phyloP scores from a whole-genome alignment of 148 eudicot genomes.

The Rhododendron henanense region DNA sequence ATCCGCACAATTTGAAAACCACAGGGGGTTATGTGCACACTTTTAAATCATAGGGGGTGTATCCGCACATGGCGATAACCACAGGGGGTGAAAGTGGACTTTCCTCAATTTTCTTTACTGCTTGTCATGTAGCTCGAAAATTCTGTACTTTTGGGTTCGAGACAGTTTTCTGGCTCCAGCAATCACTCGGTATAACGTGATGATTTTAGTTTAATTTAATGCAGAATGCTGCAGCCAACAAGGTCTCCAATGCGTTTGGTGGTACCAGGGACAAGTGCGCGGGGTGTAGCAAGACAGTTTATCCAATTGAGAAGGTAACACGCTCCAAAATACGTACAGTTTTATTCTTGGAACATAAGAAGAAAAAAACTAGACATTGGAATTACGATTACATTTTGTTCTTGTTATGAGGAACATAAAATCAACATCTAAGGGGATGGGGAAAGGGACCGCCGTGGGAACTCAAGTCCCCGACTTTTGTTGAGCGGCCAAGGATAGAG shows the following conservation, averaged over 20 bases:
- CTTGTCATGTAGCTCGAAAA: not conserved
- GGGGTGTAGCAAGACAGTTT: slow-evolving; percentile 63
- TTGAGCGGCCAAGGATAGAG: not conserved
- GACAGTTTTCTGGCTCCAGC: not conserved
- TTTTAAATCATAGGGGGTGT: no score
- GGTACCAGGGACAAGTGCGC: slow-evolving; percentile 78
- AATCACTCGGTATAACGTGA: not conserved
- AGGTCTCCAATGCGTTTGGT: slow-evolving; percentile 52
- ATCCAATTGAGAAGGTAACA: slow-evolving; percentile 78
- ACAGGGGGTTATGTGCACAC: no score
- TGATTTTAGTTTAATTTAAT: not conserved
- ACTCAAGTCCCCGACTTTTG: not conserved
- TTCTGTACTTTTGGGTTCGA: not conserved
- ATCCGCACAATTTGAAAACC: no score
- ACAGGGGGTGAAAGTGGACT: no score
- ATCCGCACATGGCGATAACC: no score
- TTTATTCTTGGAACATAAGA: not conserved
- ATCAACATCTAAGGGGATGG: not conserved
- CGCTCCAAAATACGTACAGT: not conserved
- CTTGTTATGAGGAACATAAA: not conserved
- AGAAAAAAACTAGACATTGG: not conserved
- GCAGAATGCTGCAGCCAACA: slow-evolving; percentile 51
- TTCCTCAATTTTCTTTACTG: not conserved
- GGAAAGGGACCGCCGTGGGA: not conserved
- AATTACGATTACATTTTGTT: not conserved